Conservation (phyloP, 495 filamentous ascomycete genomes). For the Friedmanniomyces endolithicus region DNA sequence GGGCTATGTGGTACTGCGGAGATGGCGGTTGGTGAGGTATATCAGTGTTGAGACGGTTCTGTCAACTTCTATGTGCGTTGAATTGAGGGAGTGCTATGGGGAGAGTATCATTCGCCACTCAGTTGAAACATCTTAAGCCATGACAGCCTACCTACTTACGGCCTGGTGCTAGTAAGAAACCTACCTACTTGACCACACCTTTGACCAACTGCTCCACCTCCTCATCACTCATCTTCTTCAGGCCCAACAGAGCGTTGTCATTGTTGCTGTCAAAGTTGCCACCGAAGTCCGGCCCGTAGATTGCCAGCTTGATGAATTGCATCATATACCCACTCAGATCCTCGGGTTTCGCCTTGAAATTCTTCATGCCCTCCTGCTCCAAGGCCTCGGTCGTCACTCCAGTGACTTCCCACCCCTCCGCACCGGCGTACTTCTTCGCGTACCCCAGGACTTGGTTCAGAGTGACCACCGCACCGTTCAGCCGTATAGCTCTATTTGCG, state of each 20-base stretch:
- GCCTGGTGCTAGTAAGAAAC: neutral
- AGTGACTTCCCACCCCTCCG: slow-evolving; percentile 5
- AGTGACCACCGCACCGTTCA: slow-evolving; percentile 12
- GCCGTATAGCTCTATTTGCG: slow-evolving; percentile 10
- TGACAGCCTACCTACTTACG: neutral
- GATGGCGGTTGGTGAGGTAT: no score
- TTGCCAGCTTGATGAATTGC: slow-evolving; percentile 3
- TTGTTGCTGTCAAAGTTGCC: slow-evolving; percentile 3
- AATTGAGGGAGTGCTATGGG: neutral
- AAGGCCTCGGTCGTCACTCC: slow-evolving; percentile 1
- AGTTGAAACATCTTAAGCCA: neutral
- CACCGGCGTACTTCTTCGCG: slow-evolving; percentile 9
- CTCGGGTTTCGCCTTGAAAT: slow-evolving; percentile 1
- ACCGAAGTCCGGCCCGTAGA: slow-evolving; percentile 10
- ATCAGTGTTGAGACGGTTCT: neutral
- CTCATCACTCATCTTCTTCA: slow-evolving; percentile 7
- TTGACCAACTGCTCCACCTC: slow-evolving; percentile 9
- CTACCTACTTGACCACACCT: neutral
- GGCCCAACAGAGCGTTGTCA: slow-evolving; percentile 15
- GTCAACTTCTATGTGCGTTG: neutral
- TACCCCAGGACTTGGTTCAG: slow-evolving; percentile 12
- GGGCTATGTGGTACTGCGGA: no score
- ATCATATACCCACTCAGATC: slow-evolving; percentile 1
- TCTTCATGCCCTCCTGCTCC: slow-evolving; percentile 8
- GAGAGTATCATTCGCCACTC: neutral